Evolutionary conservation across 345 rosid species (phyloP).

Genomic region (Noccaea caerulescens): DNA sequence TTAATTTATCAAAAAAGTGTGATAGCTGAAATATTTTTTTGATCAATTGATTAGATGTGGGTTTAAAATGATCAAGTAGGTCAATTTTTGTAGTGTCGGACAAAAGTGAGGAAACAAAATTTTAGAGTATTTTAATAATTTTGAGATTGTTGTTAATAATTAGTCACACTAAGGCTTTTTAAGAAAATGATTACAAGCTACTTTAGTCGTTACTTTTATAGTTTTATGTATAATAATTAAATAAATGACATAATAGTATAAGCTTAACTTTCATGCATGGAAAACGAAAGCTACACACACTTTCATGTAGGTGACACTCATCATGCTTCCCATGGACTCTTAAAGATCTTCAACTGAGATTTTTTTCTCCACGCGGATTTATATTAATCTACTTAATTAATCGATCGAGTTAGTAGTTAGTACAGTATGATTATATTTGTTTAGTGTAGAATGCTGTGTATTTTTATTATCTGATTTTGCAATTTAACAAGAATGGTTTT

Average conservation of each 20-base stretch:
- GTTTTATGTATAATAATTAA: constrained; percentile 3
- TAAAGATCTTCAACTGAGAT: constrained; percentile 36
- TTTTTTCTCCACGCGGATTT: constrained; percentile 38
- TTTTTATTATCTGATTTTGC: background rate
- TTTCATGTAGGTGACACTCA: constrained; percentile 45
- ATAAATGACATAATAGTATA: constrained; percentile 19
- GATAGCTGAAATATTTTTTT: too few species aligned
- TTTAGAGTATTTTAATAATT: too few species aligned
- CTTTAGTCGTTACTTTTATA: constrained; percentile 30
- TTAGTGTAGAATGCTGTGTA: background rate
- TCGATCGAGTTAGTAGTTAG: background rate
- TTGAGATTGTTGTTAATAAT: constrained; percentile 1
- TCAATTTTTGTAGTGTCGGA: too few species aligned
- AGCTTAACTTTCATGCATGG: constrained; percentile 36
- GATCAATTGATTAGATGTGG: too few species aligned
- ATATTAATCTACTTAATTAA: constrained; percentile 26
- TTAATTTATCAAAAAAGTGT: too few species aligned
- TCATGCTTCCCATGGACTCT: constrained; percentile 41
- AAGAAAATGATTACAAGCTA: background rate
- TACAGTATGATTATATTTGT: background rate
- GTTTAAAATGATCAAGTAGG: too few species aligned
- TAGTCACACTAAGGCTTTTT: background rate
- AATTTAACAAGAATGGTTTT: too few species aligned
- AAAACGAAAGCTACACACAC: constrained; percentile 40
- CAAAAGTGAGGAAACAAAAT: background rate